Conservation (phyloP, 257 asterid species). For the Mentha longifolia region DNA sequence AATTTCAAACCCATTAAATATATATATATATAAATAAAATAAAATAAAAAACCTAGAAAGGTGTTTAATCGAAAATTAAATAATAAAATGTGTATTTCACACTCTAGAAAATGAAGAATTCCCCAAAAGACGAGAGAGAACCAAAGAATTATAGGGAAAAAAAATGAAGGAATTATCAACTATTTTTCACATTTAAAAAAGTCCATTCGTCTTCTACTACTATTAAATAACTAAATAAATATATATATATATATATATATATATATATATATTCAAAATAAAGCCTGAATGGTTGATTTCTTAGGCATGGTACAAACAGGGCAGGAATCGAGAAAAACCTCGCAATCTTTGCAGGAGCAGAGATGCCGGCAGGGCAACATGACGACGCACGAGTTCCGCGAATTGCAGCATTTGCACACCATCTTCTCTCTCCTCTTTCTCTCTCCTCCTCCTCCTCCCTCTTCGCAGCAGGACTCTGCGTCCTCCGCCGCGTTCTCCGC, state of each 20-base stretch:
- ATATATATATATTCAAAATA: slow-evolving; percentile 42
- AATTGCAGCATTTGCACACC: slow-evolving; percentile 59
- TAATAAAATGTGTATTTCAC: neutral
- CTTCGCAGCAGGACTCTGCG: slow-evolving; percentile 63
- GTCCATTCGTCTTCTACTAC: neutral
- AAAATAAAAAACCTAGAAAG: neutral
- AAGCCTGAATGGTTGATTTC: slow-evolving; percentile 59
- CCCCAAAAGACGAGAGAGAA: neutral
- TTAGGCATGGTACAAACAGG: slow-evolving; percentile 68
- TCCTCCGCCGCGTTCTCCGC: slow-evolving; percentile 49
- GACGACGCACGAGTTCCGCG: slow-evolving; percentile 49
- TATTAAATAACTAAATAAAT: neutral
- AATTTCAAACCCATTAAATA: neutral
- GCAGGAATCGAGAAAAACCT: slow-evolving; percentile 61
- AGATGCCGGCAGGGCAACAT: slow-evolving; percentile 82
- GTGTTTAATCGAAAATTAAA: neutral
- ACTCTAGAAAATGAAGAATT: neutral
- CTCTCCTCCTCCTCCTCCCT: neutral
- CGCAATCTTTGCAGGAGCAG: slow-evolving; percentile 64
- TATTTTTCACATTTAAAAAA: neutral
- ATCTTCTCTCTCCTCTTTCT: slow-evolving; percentile 7
- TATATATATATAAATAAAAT: too few relatives aligned
- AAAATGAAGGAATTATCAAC: neutral
- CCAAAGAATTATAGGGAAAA: neutral
- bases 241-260: neutral